A percentile compares a stretch with the other conserved stretches of the same genome.
phyloP scores from a whole-genome alignment of 805 yeast species.

The Tetrapisispora iriomotensis region DNA sequence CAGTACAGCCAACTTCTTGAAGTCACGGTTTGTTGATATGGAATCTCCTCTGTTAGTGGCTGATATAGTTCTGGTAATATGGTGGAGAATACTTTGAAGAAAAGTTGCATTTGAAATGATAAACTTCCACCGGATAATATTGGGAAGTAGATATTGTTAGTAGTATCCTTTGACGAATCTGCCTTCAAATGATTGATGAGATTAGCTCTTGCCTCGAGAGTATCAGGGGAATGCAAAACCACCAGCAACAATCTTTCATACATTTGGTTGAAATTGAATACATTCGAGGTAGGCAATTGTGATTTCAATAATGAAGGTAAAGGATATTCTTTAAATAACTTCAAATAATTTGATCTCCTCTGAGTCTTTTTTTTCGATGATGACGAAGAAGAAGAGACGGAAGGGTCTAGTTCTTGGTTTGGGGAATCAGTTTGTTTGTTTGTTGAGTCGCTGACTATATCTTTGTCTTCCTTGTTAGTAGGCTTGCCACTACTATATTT shows the following conservation, averaged over 20 bases:
- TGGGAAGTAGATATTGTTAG: conserved; percentile 21
- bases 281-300: conserved; percentile 16
- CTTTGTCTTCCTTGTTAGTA: background rate
- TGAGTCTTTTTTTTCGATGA: background rate
- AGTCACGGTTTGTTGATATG: conserved; percentile 40
- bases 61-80: conserved; percentile 66
- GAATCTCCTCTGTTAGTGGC: conserved; percentile 72
- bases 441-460: background rate
- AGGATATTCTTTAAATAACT: conserved; percentile 24
- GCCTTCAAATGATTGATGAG: background rate
- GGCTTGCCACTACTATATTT: conserved; percentile 11
- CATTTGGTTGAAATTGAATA: conserved; percentile 52
- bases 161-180: conserved; percentile 3
- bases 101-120: conserved; percentile 30
- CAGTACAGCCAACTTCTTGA: conserved; percentile 77
- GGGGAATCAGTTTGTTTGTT: background rate
- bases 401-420: background rate
- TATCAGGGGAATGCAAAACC: conserved; percentile 62
- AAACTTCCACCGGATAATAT: conserved; percentile 28
- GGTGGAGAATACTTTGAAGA: conserved; percentile 52
- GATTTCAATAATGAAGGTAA: conserved; percentile 16
- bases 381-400: background rate
- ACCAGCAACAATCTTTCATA: conserved; percentile 72
- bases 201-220: conserved; percentile 17
- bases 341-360: conserved; percentile 1